Evolutionary conservation across 305 asterid genomes (phyloP), one percentile per base, ranked within the genome.

Genomic region (Fraxinus latifolia): DNA sequence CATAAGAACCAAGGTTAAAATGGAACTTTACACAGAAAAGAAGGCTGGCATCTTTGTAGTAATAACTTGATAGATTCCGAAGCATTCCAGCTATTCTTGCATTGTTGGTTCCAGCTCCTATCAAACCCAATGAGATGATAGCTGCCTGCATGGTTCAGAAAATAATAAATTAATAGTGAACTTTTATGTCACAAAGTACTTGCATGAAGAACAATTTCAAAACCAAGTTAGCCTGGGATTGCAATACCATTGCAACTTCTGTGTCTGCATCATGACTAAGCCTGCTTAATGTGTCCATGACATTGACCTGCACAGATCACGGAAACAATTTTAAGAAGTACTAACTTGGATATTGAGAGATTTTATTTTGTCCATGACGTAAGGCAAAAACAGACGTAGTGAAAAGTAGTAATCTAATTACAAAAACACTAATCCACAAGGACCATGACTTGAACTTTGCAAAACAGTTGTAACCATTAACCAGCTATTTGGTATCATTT

Each of bases 21-120:
- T 58, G 77, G 81, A 85, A 33, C 75, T 92, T 78, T 92, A 96
- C 99, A 83, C 97, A 94, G 81, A 96, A 96, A 31, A 96, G 97
- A 84, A 94, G 95, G 88, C 93, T 92, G 80, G 98, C 97, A 84
- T 94, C 98, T 87, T 96, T 94, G 83, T 93, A 94, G 88, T 93
- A 96, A 91, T 96, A 96, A 88, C 98, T 93, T 65, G 99, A 94
- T 72, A 96, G 90, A 83, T 93, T 96, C 11, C 97, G 95, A 84
- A 96, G 98, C 98, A 96, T 96, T 87, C 98, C 98, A 85, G 98
- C 98, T 84, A 96, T 96, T 87, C 98, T 92, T 9, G 98, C 99
- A 80, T 96, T 96, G 88, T 96, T 96, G 82, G 99, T 96, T 84
- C 99, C 99, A 72, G 98, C 98, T 72, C 99, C 98, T 80, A 94